These are phyloP conservation scores for Melanogaster broomeanus DNA, from an alignment of 768 basidiomycete species.

Conservation along the genomic window DNA sequence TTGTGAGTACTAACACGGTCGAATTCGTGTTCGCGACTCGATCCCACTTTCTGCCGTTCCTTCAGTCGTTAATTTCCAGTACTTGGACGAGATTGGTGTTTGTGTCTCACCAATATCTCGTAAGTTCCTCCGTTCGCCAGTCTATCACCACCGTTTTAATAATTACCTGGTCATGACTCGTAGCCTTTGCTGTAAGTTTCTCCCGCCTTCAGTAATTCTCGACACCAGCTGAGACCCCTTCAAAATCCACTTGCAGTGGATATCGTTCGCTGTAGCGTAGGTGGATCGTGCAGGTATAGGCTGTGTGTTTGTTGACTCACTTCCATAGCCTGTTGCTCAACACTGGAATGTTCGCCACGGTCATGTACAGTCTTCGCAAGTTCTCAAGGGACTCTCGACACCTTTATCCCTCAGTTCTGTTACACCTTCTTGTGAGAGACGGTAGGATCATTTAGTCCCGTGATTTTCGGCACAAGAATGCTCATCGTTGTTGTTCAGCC, in stretches of 20 bases:
- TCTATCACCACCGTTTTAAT: not conserved
- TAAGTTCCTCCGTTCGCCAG: not conserved
- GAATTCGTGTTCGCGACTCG: not conserved
- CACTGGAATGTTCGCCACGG: not conserved
- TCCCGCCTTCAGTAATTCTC: too few relatives aligned
- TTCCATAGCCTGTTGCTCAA: slow-evolving; percentile 10
- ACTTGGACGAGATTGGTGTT: not conserved
- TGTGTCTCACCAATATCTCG: slow-evolving; percentile 1
- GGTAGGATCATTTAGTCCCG: not conserved
- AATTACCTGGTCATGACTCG: not conserved
- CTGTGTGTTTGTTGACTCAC: not conserved
- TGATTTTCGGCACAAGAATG: not conserved
- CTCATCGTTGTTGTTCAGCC: slow-evolving; percentile 2
- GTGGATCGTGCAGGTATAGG: too few relatives aligned
- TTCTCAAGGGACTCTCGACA: slow-evolving; percentile 2
- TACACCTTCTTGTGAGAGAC: slow-evolving; percentile 11
- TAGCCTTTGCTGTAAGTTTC: not conserved
- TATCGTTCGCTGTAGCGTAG: too few relatives aligned
- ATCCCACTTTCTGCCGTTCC: too few relatives aligned
- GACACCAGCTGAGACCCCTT: not conserved
- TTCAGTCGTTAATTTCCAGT: not conserved
- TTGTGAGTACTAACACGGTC: not conserved
- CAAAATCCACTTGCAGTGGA: not conserved
- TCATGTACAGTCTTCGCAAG: slow-evolving; percentile 4
- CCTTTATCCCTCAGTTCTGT: slow-evolving; percentile 8